Conservation (phyloP, 1,284 basidiomycete species). For the Schizophyllum amplum region DNA sequence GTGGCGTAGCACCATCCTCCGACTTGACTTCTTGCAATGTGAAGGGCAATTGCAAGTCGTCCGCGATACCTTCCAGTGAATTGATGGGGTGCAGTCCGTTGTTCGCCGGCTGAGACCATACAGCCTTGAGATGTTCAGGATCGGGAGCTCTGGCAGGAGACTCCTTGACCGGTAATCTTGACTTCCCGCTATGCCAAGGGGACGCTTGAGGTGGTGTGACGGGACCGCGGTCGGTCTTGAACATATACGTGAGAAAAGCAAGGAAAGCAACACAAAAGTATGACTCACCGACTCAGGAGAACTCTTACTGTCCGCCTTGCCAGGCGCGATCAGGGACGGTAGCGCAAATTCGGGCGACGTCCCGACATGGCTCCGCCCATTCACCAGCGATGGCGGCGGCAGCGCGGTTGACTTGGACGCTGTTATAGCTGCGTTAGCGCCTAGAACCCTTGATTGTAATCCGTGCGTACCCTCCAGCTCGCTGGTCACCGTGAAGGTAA, state of each 20-base stretch:
- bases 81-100: conserved; percentile 57
- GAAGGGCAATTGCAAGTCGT: conserved; percentile 71
- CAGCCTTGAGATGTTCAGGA: conserved; percentile 71
- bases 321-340: conserved; percentile 23
- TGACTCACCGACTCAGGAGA: conserved; percentile 40
- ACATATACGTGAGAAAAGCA: conserved; percentile 8
- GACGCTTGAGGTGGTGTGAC: conserved; percentile 43
- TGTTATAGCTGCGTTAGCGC: conserved; percentile 14
- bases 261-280: conserved; percentile 6
- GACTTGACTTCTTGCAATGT: conserved; percentile 75
- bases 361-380: not conserved
- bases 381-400: conserved; percentile 10
- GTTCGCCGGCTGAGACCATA: conserved; percentile 74
- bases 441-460: not conserved
- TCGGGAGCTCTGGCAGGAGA: conserved; percentile 59
- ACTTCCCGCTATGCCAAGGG: conserved; percentile 56
- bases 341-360: conserved; percentile 20
- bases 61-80: conserved; percentile 69
- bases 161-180: conserved; percentile 53
- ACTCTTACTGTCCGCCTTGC: conserved; percentile 34
- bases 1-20: conserved; percentile 71
- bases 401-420: conserved; percentile 12
- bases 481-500: conserved; percentile 69
- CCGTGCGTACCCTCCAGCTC: conserved; percentile 47
- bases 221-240: conserved; percentile 35